A percentile compares a stretch with the other conserved stretches of the same genome.
Conservation (phyloP, 1,284 basidiomycete species). For the Cryptococcus floricola region DNA sequence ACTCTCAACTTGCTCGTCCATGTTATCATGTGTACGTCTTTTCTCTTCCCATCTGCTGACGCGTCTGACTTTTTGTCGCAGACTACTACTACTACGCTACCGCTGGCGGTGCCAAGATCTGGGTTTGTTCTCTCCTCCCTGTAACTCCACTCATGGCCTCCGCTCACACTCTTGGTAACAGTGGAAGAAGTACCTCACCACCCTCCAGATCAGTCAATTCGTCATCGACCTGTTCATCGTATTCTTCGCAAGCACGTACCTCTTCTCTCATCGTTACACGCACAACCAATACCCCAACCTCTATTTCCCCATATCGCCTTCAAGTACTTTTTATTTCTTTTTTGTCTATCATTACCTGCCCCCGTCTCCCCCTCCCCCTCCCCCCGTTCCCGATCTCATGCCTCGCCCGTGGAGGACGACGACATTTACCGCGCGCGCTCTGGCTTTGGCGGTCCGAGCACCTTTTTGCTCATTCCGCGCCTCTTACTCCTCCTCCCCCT, state of each 20-base stretch:
- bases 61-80: conserved; percentile 36
- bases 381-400: not conserved
- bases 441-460: too few species aligned
- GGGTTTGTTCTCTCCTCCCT: conserved; percentile 58
- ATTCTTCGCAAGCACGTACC: conserved; percentile 83
- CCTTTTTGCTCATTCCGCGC: not conserved
- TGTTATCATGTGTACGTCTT: conserved; percentile 88
- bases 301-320: conserved; percentile 49
- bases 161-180: conserved; percentile 16
- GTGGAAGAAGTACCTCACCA: conserved; percentile 71
- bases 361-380: not conserved
- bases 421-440: too few species aligned
- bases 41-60: not conserved
- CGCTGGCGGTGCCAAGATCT: conserved; percentile 89
- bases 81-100: conserved; percentile 98
- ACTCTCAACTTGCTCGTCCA: conserved; percentile 88
- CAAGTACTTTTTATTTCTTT: conserved; percentile 50
- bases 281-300: conserved; percentile 60
- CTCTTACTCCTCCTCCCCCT: conserved; percentile 5
- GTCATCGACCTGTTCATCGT: conserved; percentile 82
- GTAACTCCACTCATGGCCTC: not conserved
- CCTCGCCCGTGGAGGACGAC: not conserved
- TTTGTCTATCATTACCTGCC: not conserved
- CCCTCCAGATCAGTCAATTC: conserved; percentile 94
- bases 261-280: conserved; percentile 52